Base-by-base conservation (phyloP, 2,329 filamentous ascomycete species). In the Stemphylium beticola region DNA sequence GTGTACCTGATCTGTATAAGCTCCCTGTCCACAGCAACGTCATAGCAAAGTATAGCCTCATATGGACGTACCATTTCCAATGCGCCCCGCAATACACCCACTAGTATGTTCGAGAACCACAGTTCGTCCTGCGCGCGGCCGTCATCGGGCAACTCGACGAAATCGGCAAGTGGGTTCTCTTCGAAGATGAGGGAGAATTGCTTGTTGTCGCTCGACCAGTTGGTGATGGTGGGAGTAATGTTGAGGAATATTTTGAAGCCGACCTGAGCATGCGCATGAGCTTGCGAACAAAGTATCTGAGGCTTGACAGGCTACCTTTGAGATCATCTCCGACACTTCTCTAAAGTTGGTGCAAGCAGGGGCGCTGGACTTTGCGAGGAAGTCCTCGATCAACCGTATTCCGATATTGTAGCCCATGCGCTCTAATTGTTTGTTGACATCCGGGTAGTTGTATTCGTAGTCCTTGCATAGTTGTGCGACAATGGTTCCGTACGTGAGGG, bases 361-460 rank as follows among this genome's bases (percentile, higher is more conserved):
- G 2, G 90, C 92, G 67, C 92, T 93, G 4, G 92, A 95, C 77
- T 97, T 98, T 68, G 95, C 95, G 15, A 99, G 86, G 71, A 97
- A 99, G 78, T 99, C 95, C 69, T 99, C 95, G 66, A 99, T 97
- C 63, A 99, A 79, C 33, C 95, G 90, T 71, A 98, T 83, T 24
- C 95, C 95, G 62, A 99, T 99, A 71, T 98, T 98, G 80, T 98
- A 97, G 50, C 95, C 95, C 95, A 99, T 99, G 79, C 93, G 96
- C 74, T 99, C 95, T 39, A 99, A 84, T 76, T 99, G 95, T 76
- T 93, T 92, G 80, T 99, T 99, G 74, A 99, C 93, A 75, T 98
- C 92, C 46, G 86, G 82, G 74, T 99, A 99, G 78, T 98, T 92
- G 68, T 86, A 88, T 67, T 97, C 92, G 74, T 93, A 96, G 80